phyloP scores from a whole-genome alignment of 2,329 filamentous ascomycete genomes.

The Colletotrichum sp. region DNA sequence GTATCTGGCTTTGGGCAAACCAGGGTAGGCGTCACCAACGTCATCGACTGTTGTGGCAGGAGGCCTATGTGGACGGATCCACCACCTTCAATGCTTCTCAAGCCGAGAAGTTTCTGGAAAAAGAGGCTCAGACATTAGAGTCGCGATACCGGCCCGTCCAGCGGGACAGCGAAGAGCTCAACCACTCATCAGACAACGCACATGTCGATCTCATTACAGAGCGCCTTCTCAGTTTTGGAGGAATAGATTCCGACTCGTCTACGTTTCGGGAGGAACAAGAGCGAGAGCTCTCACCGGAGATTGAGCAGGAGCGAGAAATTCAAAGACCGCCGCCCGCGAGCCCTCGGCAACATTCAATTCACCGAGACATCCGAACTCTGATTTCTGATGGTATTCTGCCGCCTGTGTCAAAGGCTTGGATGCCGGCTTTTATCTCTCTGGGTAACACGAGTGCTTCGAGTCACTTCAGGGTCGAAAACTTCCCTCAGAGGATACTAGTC shows the following conservation, averaged over 20 bases:
- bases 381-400: conserved; percentile 38
- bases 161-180: background rate
- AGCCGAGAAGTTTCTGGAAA: conserved; percentile 56
- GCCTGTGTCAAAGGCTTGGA: conserved; percentile 36
- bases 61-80: background rate
- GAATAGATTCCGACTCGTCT: conserved; percentile 33
- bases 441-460: conserved; percentile 41
- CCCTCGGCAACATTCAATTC: conserved; percentile 46
- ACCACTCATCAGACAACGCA: background rate
- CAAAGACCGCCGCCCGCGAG: conserved; percentile 48
- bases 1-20: conserved; percentile 63
- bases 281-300: conserved; percentile 68
- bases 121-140: conserved; percentile 57
- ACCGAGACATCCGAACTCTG: conserved; percentile 47
- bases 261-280: conserved; percentile 71
- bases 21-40: conserved; percentile 60
- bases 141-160: conserved; percentile 52
- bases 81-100: conserved; percentile 25
- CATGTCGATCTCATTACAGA: background rate
- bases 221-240: conserved; percentile 42
- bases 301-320: conserved; percentile 63
- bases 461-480: conserved; percentile 34
- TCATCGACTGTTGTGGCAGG: conserved; percentile 42
- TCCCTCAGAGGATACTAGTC: conserved; percentile 46
- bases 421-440: conserved; percentile 52